Conservation (phyloP, 2,329 filamentous ascomycete species). For the Cladorrhinum sp. region DNA sequence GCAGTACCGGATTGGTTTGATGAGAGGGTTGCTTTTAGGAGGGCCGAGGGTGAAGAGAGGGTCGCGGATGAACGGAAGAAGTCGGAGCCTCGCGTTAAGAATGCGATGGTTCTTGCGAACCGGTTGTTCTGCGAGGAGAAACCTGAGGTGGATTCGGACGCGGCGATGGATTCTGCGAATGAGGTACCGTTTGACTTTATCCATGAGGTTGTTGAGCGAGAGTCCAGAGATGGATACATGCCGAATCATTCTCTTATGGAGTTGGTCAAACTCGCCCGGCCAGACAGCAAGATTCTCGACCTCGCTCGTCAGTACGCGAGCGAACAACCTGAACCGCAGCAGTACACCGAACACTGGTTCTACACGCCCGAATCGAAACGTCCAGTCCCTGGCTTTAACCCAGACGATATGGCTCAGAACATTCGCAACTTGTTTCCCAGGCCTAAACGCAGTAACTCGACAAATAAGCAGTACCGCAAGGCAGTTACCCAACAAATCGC, state of each 20-base stretch:
- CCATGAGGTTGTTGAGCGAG: constrained; percentile 13
- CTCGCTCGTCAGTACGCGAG: constrained; percentile 22
- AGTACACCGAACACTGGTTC: constrained; percentile 12
- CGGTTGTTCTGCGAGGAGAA: not conserved
- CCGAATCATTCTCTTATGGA: constrained; percentile 20
- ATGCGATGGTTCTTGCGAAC: not conserved
- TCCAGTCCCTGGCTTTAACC: constrained; percentile 20
- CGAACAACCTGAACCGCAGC: constrained; percentile 16
- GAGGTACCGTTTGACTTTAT: constrained; percentile 9
- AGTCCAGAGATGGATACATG: constrained; percentile 21
- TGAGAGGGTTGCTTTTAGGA: constrained; percentile 25
- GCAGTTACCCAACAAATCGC: constrained; percentile 19
- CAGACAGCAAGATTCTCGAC: constrained; percentile 7
- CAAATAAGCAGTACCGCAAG: not conserved
- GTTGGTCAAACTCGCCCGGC: constrained; percentile 9
- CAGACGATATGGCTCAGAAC: constrained; percentile 20
- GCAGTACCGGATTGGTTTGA: constrained; percentile 41
- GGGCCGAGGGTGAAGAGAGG: not conserved
- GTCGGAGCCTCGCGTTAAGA: not conserved
- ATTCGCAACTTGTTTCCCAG: constrained; percentile 18
- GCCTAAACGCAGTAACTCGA: not conserved
- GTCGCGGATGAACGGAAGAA: not conserved
- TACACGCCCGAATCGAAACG: constrained; percentile 19
- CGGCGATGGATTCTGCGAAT: not conserved
- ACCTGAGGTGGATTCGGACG: constrained; percentile 2